Percentiles rank a stretch among this genome's conserved stretches.
Evolutionary conservation across 768 basidiomycete species (phyloP).

Genomic region (Pulveroboletus ravenelii): DNA sequence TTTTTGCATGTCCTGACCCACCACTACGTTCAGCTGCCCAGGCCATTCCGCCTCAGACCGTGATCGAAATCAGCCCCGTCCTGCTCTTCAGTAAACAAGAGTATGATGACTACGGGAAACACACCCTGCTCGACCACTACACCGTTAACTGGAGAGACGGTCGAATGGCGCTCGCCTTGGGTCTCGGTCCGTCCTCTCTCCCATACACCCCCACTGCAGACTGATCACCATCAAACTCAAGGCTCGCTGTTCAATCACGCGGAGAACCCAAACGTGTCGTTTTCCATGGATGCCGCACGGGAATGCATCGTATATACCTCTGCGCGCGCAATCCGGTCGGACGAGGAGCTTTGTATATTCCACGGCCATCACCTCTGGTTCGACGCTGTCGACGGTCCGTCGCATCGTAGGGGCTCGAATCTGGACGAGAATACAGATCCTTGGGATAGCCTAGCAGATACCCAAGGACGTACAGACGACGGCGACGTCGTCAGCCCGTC

Average conservation of each 20-base stretch:
- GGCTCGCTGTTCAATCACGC: slow-evolving; percentile 85
- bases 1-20: background rate
- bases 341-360: slow-evolving; percentile 77
- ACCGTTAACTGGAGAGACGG: slow-evolving; percentile 74
- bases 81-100: slow-evolving; percentile 69
- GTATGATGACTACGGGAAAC: slow-evolving; percentile 64
- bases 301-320: slow-evolving; percentile 65
- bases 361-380: slow-evolving; percentile 66
- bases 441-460: slow-evolving; percentile 2
- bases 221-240: slow-evolving; percentile 24
- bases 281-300: slow-evolving; percentile 44
- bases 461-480: slow-evolving; percentile 2
- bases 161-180: slow-evolving; percentile 72
- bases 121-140: slow-evolving; percentile 69
- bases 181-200: slow-evolving; percentile 52
- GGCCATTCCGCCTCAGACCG: slow-evolving; percentile 44
- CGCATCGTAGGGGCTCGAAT: background rate
- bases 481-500: background rate
- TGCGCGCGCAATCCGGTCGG: slow-evolving; percentile 44
- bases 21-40: slow-evolving; percentile 31
- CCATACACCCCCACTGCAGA: background rate
- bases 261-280: slow-evolving; percentile 64
- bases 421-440: background rate
- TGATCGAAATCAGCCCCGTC: slow-evolving; percentile 84
- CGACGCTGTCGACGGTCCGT: too few species aligned